A percentile compares a stretch with the other conserved stretches of the same genome.
Evolutionary conservation across 192 early-diverging fungal species (phyloP).

Genomic region (Kappamyces sp.): DNA sequence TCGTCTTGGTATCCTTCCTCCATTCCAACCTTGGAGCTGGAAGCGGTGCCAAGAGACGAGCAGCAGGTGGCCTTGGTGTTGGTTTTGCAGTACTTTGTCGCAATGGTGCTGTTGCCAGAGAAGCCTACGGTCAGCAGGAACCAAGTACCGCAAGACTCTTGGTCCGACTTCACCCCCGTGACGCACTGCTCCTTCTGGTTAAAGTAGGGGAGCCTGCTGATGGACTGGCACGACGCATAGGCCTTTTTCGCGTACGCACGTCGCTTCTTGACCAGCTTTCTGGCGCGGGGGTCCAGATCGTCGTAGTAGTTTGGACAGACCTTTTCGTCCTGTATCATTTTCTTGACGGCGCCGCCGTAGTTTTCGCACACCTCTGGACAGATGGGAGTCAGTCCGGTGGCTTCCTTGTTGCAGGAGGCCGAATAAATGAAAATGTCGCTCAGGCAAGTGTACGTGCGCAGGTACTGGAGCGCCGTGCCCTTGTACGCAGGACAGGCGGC

Average conservation of each 20-base stretch:
- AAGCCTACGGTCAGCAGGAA: too few relatives aligned
- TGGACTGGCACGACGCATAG: too few relatives aligned
- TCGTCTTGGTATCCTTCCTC: too few relatives aligned
- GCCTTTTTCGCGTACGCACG: too few relatives aligned
- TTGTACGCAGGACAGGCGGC: constrained; percentile 35
- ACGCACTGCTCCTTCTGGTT: not conserved
- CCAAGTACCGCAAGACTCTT: not conserved
- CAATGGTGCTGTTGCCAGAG: too few relatives aligned
- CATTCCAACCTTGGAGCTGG: too few relatives aligned
- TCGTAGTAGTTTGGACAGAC: constrained; percentile 23
- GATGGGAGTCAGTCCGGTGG: constrained; percentile 8
- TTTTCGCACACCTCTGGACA: constrained; percentile 30
- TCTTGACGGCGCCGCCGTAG: constrained; percentile 28
- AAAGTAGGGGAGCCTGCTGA: not conserved
- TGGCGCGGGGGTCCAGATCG: not conserved
- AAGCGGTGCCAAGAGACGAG: too few relatives aligned
- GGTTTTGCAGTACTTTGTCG: too few relatives aligned
- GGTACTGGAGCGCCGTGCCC: constrained; percentile 43
- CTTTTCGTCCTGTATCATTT: constrained; percentile 19
- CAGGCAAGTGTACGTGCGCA: constrained; percentile 38
- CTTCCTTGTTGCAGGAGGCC: constrained; percentile 30
- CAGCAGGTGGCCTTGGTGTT: too few relatives aligned
- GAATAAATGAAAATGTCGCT: constrained; percentile 41
- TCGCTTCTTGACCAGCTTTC: not conserved
- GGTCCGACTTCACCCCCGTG: not conserved